Percentiles rank a stretch among this genome's conserved stretches.
Conservation (phyloP, 805 yeast species). For the Spencermartinsiella europaea region DNA sequence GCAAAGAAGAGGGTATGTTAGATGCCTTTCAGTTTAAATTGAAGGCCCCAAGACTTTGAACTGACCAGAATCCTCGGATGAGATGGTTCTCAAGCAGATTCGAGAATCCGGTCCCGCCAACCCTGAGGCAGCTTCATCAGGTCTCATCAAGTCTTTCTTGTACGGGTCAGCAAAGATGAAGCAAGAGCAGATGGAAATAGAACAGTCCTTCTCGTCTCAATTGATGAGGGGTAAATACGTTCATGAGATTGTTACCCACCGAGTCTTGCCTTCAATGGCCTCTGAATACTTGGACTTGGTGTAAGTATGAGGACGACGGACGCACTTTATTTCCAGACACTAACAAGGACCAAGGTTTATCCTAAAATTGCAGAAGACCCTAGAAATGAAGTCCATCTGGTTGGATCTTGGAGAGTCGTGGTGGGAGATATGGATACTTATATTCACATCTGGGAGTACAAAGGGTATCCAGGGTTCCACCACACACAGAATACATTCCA, state of each 20-base stretch:
- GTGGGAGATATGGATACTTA: conserved; percentile 39
- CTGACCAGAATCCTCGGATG: conserved; percentile 10
- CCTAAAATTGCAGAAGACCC: conserved; percentile 33
- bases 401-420: conserved; percentile 40
- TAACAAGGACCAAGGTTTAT: conserved; percentile 22
- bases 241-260: conserved; percentile 36
- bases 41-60: neutral
- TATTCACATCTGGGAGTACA: conserved; percentile 40
- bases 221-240: conserved; percentile 39
- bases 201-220: conserved; percentile 31
- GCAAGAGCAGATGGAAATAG: conserved; percentile 32
- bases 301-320: conserved; percentile 1
- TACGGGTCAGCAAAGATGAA: conserved; percentile 35
- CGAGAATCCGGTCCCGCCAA: conserved; percentile 13
- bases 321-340: too few species aligned
- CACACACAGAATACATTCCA: conserved; percentile 33
- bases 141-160: conserved; percentile 34
- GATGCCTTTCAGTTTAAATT: neutral
- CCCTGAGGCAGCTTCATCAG: conserved; percentile 10
- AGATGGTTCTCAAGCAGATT: conserved; percentile 17
- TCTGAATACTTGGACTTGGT: conserved; percentile 34
- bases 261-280: conserved; percentile 33
- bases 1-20: conserved; percentile 19
- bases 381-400: conserved; percentile 31
- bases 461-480: conserved; percentile 39